phyloP scores from a whole-genome alignment of 192 early-diverging fungal genomes.

The Coemansia sp. region DNA sequence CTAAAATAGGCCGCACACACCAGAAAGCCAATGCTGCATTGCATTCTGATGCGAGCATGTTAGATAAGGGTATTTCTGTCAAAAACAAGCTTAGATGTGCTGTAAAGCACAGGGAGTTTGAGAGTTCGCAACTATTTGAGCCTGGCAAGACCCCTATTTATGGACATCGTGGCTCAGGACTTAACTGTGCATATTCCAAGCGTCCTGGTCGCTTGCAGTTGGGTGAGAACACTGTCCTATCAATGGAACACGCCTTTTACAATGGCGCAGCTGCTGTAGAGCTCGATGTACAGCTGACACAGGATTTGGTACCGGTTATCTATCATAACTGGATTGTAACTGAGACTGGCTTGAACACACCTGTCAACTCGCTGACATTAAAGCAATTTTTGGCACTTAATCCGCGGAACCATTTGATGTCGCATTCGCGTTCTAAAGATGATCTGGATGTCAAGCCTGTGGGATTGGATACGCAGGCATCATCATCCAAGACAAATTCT shows the following conservation, averaged over 20 bases:
- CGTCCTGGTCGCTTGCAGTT: conserved; percentile 67
- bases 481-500: conserved; percentile 69
- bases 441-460: conserved; percentile 13
- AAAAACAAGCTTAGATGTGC: neutral
- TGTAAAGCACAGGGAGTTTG: neutral
- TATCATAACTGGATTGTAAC: conserved; percentile 94
- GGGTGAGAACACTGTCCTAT: conserved; percentile 88
- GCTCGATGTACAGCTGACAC: conserved; percentile 93
- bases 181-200: conserved; percentile 59
- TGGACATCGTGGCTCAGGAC: conserved; percentile 87
- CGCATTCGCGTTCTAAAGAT: conserved; percentile 25
- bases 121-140: conserved; percentile 17
- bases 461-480: neutral
- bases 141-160: conserved; percentile 58
- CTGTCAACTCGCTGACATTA: conserved; percentile 65
- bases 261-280: conserved; percentile 87
- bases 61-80: neutral
- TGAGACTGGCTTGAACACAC: conserved; percentile 68
- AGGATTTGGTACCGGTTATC: conserved; percentile 79
- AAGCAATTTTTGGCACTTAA: conserved; percentile 67
- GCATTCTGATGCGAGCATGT: neutral
- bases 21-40: neutral
- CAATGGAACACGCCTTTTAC: conserved; percentile 76
- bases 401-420: conserved; percentile 26
- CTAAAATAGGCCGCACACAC: too few species aligned